Base-by-base conservation (phyloP, 1,139 yeast genomes). In the Blastobotrys raffinosifermentans region DNA sequence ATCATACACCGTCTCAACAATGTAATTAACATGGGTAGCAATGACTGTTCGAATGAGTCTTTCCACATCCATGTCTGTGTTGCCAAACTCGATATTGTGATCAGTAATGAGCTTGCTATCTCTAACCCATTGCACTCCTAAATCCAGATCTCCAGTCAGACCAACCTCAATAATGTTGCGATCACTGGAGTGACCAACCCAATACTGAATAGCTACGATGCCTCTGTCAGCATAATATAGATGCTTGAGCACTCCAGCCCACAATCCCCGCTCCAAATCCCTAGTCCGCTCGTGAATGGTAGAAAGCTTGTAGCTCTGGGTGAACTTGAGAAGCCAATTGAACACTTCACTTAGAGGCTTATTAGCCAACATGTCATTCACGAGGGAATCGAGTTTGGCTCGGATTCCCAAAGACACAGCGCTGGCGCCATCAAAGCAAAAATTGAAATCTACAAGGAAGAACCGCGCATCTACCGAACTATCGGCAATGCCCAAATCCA, bases 391-490 rank as follows among this genome's bases (percentile, higher is more conserved):
- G 27, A 81, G 57, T 50, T 70, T 65, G 35, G 60, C 64, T 46
- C 72, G 68, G 23, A 71, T 55, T 8, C 45, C 49, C 2, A 43
- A 41, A 1, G 72, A 64, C 4, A 53, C 41, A 6, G 56, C 47
- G 7, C 46, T 46, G 7, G 61, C 40, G 41, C 61, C 53, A 38
- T 53, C 44, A 52, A 60, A 55, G 37, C 51, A 73, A 44, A 86
- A 75, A 41, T 75, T 70, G 59, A 87, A 82, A 55, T 85, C 93
- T 22, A 91, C 83, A 48, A 82, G 69, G 53, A 78, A 80, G 44
- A 63, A 62, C 9, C 89, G 89, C 0, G 87, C 75, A 19, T 60
- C 62, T 8, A 63, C 60, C 8, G 69, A 63, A 37, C 80, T 83
- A 45, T 82, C 78, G 2, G 80, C 80, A 3, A 84, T 77, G 0